Evolutionary conservation across 768 basidiomycete species (phyloP), one percentile per base, ranked within the genome.

Genomic region (Butyriboletus loyo): DNA sequence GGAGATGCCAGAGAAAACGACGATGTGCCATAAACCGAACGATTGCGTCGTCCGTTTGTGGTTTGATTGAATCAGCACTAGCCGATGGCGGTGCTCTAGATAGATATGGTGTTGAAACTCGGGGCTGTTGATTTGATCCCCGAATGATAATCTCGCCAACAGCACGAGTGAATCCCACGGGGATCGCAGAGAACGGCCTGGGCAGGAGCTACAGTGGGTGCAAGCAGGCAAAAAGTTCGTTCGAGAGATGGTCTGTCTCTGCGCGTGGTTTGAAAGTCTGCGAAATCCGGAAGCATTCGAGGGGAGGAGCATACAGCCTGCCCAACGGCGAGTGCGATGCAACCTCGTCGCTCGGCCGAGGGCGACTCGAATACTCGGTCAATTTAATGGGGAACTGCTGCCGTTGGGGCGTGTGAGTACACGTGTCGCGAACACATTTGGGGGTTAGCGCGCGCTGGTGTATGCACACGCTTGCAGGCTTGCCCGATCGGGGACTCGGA

Each of bases 401-500:
- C 63, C 67, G 54, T 59, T 56, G 56, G 64, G 50, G 58, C 67
- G 69, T 68, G 67, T 60, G 69, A 68, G 60, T 41, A 67, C 67
- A 68, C 67, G 67, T 68, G 67, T 67, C 49, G 58, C 46, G 58
- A 39, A 50, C 49, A 58, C 55, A 54, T 63, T 63, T 59, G 66
- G 68, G 52, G 49, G 59, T 66, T 62, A 64, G 66, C 62, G 64
- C 64, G 64, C 68, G 28, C 44, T 32, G 52, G 35, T 50, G 50
- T 37, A 42, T 44, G 15, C 45, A 52, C 51, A 47, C 28, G 44
- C 44, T 30, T 32, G 56, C 35, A 21, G n/a, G 41, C 17, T 28
- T 25, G 55, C 19, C 46, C 28, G 28, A 35, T 40, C 15, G 36
- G 46, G 54, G 22, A 15, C 42, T 36, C 32, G 34, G 43, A 25